Conservation (phyloP, 495 filamentous ascomycete genomes). For the Tuber aestivum region DNA sequence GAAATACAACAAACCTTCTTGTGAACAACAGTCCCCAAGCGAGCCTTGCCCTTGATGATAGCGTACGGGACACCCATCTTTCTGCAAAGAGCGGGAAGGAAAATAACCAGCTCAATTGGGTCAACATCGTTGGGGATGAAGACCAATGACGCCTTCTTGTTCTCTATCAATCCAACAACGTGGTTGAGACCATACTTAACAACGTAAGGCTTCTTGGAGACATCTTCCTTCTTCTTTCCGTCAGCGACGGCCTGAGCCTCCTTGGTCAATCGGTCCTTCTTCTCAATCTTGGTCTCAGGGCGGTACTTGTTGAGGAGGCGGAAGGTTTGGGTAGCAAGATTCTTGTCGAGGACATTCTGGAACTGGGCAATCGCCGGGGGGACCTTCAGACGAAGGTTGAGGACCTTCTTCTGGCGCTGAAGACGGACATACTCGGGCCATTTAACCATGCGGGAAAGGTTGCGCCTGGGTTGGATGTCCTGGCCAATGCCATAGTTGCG, state of each 20-base stretch:
- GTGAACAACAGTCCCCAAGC: constrained; percentile 97
- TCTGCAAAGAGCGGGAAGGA: constrained; percentile 96
- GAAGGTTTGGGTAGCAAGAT: constrained; percentile 92
- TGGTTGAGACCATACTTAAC: constrained; percentile 99
- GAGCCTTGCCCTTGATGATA: constrained; percentile 99
- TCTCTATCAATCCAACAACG: constrained; percentile 98
- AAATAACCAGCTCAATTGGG: constrained; percentile 98
- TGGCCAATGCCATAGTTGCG: constrained; percentile 99
- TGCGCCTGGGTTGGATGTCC: constrained; percentile 95
- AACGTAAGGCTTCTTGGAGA: constrained; percentile 97
- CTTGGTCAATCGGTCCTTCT: constrained; percentile 98
- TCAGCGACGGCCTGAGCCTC: constrained; percentile 95
- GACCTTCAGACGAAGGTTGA: constrained; percentile 97
- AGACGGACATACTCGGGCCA: constrained; percentile 99
- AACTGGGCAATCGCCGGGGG: constrained; percentile 97
- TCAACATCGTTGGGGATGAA: constrained; percentile 99
- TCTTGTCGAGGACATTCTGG: constrained; percentile 94
- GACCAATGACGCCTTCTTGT: constrained; percentile 98
- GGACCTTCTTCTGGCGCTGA: constrained; percentile 99
- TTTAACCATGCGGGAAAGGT: constrained; percentile 98
- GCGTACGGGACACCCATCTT: constrained; percentile 99
- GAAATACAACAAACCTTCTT: constrained; percentile 67
- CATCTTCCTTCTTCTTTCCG: constrained; percentile 99
- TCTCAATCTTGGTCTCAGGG: constrained; percentile 97
- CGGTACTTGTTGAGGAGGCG: constrained; percentile 99